Base-by-base conservation (phyloP, 2,329 filamentous ascomycete genomes). In the Aspergillus sp. region DNA sequence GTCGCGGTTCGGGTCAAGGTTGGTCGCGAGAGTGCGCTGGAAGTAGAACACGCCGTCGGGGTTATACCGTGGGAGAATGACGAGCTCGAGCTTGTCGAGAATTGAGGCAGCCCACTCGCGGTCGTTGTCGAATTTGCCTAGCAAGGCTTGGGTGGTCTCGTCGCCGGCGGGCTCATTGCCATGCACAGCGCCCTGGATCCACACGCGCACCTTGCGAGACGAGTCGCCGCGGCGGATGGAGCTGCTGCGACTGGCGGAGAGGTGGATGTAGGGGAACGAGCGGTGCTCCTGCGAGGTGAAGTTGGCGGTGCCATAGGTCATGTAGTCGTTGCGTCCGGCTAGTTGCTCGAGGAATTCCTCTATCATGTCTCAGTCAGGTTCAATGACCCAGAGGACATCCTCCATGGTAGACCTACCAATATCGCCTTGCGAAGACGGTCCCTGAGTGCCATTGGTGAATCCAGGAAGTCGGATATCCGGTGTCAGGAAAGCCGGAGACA, bases 151-250 rank as follows among this genome's bases (percentile, higher is more conserved):
- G n/a, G 52, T 55, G 15, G 52, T 25, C 44, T 55, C 52, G 44
- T 55, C 52, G 35, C 52, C 52, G 3, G 52, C 52, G 35, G 52
- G 52, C 33, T 55, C 52, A 19, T 55, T 55, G 15, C 52, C 52
- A 21, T 55, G 52, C 25, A 55, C 52, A 7, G 52, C 52, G n/a
- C 52, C 52, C 35, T 55, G 52, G 45, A 55, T 55, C 52, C 52
- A 55, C 23, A 55, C 52, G 4, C 52, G 52, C 44, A 55, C 52
- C 23, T 55, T 55, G 14, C 8, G 0, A 0, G 17, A 19, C 40
- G 43, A 41, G 14, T 47, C 21, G 33, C 31, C 41, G 19, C n/a
- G 41, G 25, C 39, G 40, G 12, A 17, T 21, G 2, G 27, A 11
- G 8, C 9, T 9, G 9, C 9, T 11, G 9, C 31, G 27, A 4